Evolutionary conservation across 257 asterid genomes (phyloP).

Genomic region (Lycium barbarum): DNA sequence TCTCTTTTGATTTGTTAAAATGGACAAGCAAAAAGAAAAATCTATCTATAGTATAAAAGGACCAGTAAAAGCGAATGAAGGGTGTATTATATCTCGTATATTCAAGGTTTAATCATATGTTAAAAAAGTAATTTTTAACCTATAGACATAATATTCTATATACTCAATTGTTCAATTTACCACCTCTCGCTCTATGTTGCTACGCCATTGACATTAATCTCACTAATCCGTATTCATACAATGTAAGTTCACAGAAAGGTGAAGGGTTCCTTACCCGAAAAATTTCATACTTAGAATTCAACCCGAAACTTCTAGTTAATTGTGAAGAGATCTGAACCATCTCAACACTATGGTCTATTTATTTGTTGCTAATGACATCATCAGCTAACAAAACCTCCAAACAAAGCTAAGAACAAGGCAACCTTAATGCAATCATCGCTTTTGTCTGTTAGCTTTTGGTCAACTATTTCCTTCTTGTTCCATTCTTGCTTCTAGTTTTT

Average conservation of each 20-base stretch:
- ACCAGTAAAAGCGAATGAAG: no score
- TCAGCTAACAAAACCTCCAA: slow-evolving; percentile 45
- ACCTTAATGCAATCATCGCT: slow-evolving; percentile 40
- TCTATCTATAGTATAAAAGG: no score
- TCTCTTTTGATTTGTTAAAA: no score
- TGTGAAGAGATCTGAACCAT: neutral
- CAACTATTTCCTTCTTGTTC: slow-evolving; percentile 48
- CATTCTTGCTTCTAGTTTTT: neutral
- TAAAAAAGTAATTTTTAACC: no score
- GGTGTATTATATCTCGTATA: no score
- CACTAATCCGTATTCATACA: neutral
- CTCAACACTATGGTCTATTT: neutral
- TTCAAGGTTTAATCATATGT: no score
- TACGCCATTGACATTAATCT: neutral
- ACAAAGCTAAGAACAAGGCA: slow-evolving; percentile 28
- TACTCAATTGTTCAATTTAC: neutral
- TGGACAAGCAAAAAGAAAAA: no score
- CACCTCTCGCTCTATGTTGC: neutral
- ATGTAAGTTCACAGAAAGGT: neutral
- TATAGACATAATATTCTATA: no score
- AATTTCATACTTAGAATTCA: neutral
- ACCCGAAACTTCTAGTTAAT: neutral
- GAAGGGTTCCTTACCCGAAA: neutral
- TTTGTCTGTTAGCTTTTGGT: slow-evolving; percentile 45
- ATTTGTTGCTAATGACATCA: slow-evolving; percentile 40